Evolutionary conservation across 2,329 filamentous ascomycete genomes (phyloP), one percentile per base, ranked within the genome.

Genomic region (Atkinsonella texensis): DNA sequence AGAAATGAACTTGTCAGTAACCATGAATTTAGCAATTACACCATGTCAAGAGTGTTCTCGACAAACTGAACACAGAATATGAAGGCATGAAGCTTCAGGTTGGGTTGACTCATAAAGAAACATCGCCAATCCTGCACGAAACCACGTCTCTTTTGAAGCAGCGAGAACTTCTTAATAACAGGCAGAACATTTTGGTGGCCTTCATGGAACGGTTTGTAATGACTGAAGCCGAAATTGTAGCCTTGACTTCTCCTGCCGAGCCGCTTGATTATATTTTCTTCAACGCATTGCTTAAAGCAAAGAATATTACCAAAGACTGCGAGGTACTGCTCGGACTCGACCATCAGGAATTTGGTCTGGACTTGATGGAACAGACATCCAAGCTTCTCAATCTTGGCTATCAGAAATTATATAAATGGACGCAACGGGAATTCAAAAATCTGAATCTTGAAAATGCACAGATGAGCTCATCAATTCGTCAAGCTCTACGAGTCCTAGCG

Each of bases 371-470:
- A 56, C 82, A 91, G 65, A 91, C 84, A 51, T 90, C 89, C 0
- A 89, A 88, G 53, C 82, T 88, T 55, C 76, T 98, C 48, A 93
- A 95, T 61, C 77, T 84, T 15, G 91, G 88, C 5, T 98, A 93
- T 60, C 91, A 98, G 64, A 98, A 96, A 64, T 77, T 98, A 2
- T 96, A 95, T 68, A 83, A 88, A 60, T 98, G 91, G 91, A 83
- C 95, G 18, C 90, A 96, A 64, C 83, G 86, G 53, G 89, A 96
- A 60, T 94, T 98, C 70, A 95, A 90, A 65, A 84, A 84, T 0
- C 70, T 97, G 48, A 94, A 97, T 64, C 77, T 97, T 9, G 93
- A 98, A 62, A 95, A 94, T 58, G 90, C 90, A 0, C 90, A 95
- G 60, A 90, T 97, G 65, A 90, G 86, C 63, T 79, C 84, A 18